phyloP scores from a whole-genome alignment of 148 eudicot genomes.

The Salicornia ramosissima region DNA sequence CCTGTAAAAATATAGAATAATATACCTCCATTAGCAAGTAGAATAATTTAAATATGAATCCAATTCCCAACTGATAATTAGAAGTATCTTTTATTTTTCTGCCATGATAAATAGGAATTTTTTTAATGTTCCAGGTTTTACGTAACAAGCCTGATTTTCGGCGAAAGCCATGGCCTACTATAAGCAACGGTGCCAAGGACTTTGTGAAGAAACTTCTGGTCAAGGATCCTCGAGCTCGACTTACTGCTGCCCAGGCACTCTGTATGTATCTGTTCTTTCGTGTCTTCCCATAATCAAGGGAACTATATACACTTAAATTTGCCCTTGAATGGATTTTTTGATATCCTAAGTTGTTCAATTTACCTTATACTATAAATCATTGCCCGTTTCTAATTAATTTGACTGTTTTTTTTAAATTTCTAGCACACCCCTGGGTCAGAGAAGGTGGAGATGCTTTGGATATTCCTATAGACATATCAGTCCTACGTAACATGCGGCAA shows the following conservation, averaged over 20 bases:
- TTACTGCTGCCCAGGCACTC: conserved; percentile 93
- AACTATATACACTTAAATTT: background rate
- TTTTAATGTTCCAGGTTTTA: conserved; percentile 50
- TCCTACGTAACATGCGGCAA: conserved; percentile 78
- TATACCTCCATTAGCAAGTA: no score
- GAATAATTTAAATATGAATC: no score
- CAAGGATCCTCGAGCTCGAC: conserved; percentile 89
- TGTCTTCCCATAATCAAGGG: background rate
- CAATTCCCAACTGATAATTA: background rate
- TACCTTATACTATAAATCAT: background rate
- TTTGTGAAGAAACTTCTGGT: conserved; percentile 76
- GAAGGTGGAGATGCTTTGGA: conserved; percentile 94
- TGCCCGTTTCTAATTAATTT: conserved; percentile 10
- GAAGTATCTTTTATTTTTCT: background rate
- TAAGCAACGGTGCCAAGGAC: conserved; percentile 81
- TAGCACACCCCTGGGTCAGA: conserved; percentile 99
- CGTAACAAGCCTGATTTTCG: conserved; percentile 95
- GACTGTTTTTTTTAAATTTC: background rate
- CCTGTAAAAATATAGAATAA: no score
- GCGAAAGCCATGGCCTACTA: conserved; percentile 89
- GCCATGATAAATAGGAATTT: conserved; percentile 1
- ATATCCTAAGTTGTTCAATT: background rate
- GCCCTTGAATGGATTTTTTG: background rate
- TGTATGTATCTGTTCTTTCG: conserved; percentile 53
- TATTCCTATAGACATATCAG: conserved; percentile 94